Evolutionary conservation across 139 green algal species (phyloP).

Genomic region (Volvox africanus): DNA sequence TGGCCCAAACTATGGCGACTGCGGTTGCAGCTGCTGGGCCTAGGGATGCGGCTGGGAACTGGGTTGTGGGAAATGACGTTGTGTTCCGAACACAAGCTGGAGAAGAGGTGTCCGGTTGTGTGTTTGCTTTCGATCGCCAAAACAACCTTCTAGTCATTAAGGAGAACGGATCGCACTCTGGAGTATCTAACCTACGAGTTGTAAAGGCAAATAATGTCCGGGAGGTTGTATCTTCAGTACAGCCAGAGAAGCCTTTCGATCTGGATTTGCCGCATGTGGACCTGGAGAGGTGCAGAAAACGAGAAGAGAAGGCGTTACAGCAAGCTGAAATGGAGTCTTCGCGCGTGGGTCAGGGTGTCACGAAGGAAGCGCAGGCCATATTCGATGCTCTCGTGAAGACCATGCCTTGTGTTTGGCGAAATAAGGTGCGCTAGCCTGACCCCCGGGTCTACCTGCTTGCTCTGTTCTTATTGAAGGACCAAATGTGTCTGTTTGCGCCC

Average conservation of each 20-base stretch:
- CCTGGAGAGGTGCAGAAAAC: slow-evolving; percentile 61
- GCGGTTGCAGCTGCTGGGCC: neutral
- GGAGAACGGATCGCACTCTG: slow-evolving; percentile 62
- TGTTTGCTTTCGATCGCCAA: slow-evolving; percentile 69
- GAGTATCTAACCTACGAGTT: slow-evolving; percentile 64
- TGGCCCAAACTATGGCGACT: neutral
- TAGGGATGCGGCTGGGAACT: slow-evolving; percentile 12
- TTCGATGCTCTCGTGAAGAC: slow-evolving; percentile 91
- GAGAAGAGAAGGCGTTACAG: slow-evolving; percentile 80
- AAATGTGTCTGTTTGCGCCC: neutral
- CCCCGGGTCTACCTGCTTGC: neutral
- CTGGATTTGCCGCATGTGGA: slow-evolving; percentile 76
- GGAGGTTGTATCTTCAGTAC: slow-evolving; percentile 33
- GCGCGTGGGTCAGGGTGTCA: slow-evolving; percentile 84
- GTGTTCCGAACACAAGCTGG: slow-evolving; percentile 28
- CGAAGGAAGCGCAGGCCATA: slow-evolving; percentile 78
- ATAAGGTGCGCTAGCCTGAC: slow-evolving; percentile 37
- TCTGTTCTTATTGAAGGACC: too few species aligned
- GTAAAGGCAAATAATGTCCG: slow-evolving; percentile 46
- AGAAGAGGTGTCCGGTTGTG: slow-evolving; percentile 64
- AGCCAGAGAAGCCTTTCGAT: slow-evolving; percentile 46
- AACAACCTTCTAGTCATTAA: slow-evolving; percentile 67
- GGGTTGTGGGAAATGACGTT: slow-evolving; percentile 38
- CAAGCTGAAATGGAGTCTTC: slow-evolving; percentile 78
- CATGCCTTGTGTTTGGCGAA: slow-evolving; percentile 82